Evolutionary conservation across 768 basidiomycete species (phyloP).

Genomic region (Mycena haematopus): DNA sequence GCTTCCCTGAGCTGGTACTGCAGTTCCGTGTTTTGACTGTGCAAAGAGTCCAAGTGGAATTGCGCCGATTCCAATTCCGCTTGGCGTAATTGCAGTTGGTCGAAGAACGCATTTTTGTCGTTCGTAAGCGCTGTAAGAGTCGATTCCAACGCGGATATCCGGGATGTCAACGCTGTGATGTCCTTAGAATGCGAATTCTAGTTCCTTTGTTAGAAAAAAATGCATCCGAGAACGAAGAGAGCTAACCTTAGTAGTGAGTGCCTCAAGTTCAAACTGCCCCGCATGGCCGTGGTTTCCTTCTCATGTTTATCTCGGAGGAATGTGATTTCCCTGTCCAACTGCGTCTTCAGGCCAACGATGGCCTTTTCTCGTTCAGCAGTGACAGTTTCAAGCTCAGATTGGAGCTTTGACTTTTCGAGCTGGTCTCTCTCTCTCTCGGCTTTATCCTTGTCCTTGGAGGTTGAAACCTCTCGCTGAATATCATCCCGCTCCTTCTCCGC

Average conservation of each 20-base stretch:
- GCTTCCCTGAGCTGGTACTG: slow-evolving; percentile 87
- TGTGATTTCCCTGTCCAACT: slow-evolving; percentile 76
- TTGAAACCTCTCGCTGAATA: slow-evolving; percentile 59
- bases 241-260: slow-evolving; percentile 74
- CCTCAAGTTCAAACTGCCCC: slow-evolving; percentile 80
- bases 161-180: slow-evolving; percentile 44
- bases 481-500: slow-evolving; percentile 95
- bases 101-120: slow-evolving; percentile 85
- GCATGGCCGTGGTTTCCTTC: slow-evolving; percentile 69
- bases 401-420: slow-evolving; percentile 57
- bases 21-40: slow-evolving; percentile 82
- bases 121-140: slow-evolving; percentile 70
- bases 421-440: slow-evolving; percentile 63
- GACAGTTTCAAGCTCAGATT: slow-evolving; percentile 66
- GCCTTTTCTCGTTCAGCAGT: slow-evolving; percentile 71
- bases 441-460: slow-evolving; percentile 58
- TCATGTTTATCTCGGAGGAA: slow-evolving; percentile 71
- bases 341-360: slow-evolving; percentile 60
- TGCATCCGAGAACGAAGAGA: neutral
- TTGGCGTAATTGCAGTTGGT: slow-evolving; percentile 85
- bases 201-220: slow-evolving; percentile 11
- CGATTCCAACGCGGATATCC: slow-evolving; percentile 70
- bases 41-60: slow-evolving; percentile 73
- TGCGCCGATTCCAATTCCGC: slow-evolving; percentile 89
- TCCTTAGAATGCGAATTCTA: slow-evolving; percentile 78